phyloP scores from a whole-genome alignment of 1,284 basidiomycete species.

The Rhodotorula sp. region DNA sequence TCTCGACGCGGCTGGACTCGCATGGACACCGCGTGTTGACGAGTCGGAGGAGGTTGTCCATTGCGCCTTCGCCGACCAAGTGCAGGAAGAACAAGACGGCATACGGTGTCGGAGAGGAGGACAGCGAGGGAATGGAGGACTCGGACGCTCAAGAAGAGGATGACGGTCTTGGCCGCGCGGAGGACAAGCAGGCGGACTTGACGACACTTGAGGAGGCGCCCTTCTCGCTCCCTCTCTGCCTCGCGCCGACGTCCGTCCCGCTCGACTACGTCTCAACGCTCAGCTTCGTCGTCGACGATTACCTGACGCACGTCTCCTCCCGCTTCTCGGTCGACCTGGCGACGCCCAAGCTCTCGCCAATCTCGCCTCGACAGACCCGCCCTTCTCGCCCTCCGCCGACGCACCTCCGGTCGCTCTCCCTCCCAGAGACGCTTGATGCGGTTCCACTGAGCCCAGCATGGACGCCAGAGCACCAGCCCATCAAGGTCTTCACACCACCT shows the following conservation, averaged over 20 bases:
- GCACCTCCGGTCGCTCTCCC: neutral
- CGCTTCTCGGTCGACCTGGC: too few species aligned
- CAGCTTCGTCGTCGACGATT: too few species aligned
- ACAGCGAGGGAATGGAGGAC: neutral
- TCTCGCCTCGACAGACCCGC: too few species aligned
- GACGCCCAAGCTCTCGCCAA: too few species aligned
- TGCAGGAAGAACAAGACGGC: neutral
- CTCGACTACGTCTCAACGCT: too few species aligned
- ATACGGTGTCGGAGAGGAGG: slow-evolving; percentile 11
- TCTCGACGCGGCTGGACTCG: slow-evolving; percentile 7
- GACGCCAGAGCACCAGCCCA: slow-evolving; percentile 5
- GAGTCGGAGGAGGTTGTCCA: neutral
- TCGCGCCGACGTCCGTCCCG: too few species aligned
- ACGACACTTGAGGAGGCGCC: neutral
- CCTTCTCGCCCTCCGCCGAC: neutral
- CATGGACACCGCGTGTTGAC: slow-evolving; percentile 9
- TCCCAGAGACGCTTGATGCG: neutral
- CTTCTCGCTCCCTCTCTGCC: too few species aligned
- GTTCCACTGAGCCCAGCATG: too few species aligned
- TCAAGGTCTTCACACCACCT: slow-evolving; percentile 8
- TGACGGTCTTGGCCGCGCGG: too few species aligned
- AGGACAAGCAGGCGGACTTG: neutral
- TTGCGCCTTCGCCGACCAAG: neutral
- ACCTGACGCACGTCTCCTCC: too few species aligned
- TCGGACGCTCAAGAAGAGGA: neutral